Base-by-base conservation (phyloP, 129 eudicot genomes). In the Kitagawia praeruptora region DNA sequence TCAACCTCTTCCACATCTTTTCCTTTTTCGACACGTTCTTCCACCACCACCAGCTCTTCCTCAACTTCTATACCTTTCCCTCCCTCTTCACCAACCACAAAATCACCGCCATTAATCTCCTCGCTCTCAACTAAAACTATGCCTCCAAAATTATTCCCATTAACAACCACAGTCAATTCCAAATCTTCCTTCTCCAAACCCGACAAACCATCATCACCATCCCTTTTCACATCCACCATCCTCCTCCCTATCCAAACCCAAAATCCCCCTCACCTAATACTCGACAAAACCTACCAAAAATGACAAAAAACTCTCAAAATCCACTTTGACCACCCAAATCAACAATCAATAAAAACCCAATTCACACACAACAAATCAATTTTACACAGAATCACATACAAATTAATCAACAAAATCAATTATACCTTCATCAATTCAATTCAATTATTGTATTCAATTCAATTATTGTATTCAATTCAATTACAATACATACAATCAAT, bases 171-270 rank as follows among this genome's bases (percentile, higher is more conserved):
- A 37, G 56, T 73, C 48, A 85, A 81, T 70, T 63, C 74, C 28
- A 41, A 40, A 76, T 72, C 74, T 49, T 5, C 46, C 39, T 42
- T 39, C 53, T 75, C n/a, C n/a, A 40, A 81, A 70, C 40, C 75
- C 66, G 37, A 54, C 27, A 19, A 47, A 75, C 66, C 86, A 70
- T 81, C 79, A 76, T 80, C 79, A 28, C 23, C 84, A 77, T 79
- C 78, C 67, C 78, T 86, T 38, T 76, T 79, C 42, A 80, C 81
- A 80, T 61, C 79, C 64, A 40, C 89, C 97, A 89, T 91, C 75
- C 40, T 91, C 75, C 40, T 75, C 53, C 71, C 69, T 49, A 83
- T 45, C 74, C 74, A 42, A 77, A 25, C 15, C 16, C 73, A 67
- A 25, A 64, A 10, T 19, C 40, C 77, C 19, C 49, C 69, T 61